Evolutionary conservation across 129 eudicot genomes (phyloP), one percentile per base, ranked within the genome.

Genomic region (Helianthus tuberosus): DNA sequence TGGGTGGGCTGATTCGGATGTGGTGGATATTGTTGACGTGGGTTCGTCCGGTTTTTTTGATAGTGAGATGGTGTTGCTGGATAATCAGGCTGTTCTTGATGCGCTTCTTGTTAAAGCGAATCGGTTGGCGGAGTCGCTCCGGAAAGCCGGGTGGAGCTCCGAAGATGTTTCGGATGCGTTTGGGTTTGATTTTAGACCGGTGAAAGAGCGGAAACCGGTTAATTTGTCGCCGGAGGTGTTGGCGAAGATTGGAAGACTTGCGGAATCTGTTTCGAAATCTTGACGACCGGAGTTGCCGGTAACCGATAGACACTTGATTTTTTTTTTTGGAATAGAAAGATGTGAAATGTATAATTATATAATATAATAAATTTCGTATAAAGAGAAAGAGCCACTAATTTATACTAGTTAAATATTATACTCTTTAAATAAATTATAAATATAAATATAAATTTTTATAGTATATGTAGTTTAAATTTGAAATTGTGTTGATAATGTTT

Each of bases 131-230:
- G 99, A 91, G 47, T 82, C 83, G 43, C 75, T 95, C 15, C 85
- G 80, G 73, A 85, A 88, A 76, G 94, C 91, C 55, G 99, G 99
- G 74, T 95, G 99, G 99, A 95, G 94, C 86, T 85, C 96, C 81
- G 96, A 91, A 8, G 99, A 95, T 77, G 99, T 95, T 36, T 84
- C 97, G 76, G 96, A 95, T 59, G 97, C 80, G 0, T 82, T 95
- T 39, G 96, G 96, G 35, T 88, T 95, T 25, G 97, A 91, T 91
- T 95, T 88, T 57, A 68, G 83, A 10, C 77, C 69, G 41, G 92
- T 76, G 52, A 84, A 91, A 64, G 89, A 62, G 16, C 80, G 70
- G 55, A 89, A 74, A 74, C 84, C 86, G 85, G 86, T 51, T 5
- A 91, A 79, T 71, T 48, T 95, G 64, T 86, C 97, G 23, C 97